phyloP scores from a whole-genome alignment of 2,329 filamentous ascomycete species.

The Phialocephala subalpina region DNA sequence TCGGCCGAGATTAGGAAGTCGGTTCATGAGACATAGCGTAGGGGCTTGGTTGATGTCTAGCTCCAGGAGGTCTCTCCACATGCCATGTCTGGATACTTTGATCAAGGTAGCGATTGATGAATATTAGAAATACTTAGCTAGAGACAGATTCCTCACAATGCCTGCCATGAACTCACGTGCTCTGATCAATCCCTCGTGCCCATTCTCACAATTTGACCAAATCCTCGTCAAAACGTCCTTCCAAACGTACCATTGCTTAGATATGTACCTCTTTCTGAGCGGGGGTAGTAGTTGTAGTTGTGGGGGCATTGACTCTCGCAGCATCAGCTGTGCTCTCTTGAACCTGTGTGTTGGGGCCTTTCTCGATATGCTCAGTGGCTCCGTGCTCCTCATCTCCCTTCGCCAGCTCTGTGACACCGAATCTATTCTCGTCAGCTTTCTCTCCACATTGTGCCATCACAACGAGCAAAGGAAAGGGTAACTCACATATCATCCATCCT shows the following conservation, averaged over 20 bases:
- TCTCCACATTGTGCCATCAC: conserved; percentile 13
- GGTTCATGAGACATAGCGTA: too few species aligned
- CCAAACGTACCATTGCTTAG: neutral
- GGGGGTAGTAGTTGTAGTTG: neutral
- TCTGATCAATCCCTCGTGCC: neutral
- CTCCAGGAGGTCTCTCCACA: neutral
- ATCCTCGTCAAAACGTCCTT: neutral
- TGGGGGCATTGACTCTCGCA: neutral
- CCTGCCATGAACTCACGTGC: neutral
- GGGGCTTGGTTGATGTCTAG: neutral
- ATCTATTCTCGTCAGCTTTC: conserved; percentile 59
- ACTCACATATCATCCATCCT: conserved; percentile 46
- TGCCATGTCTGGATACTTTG: neutral
- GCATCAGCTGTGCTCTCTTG: conserved; percentile 26
- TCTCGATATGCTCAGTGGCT: conserved; percentile 13
- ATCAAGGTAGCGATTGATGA: neutral
- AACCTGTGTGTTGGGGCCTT: conserved; percentile 22
- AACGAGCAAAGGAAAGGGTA: neutral
- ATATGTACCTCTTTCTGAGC: conserved; percentile 11
- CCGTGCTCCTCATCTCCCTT: conserved; percentile 34
- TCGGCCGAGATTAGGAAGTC: too few species aligned
- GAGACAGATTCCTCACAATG: neutral
- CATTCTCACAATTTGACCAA: neutral
- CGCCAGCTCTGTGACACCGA: conserved; percentile 63
- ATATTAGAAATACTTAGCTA: neutral